Base-by-base conservation (phyloP, 345 rosid species). In the Rubroshorea leprosula region DNA sequence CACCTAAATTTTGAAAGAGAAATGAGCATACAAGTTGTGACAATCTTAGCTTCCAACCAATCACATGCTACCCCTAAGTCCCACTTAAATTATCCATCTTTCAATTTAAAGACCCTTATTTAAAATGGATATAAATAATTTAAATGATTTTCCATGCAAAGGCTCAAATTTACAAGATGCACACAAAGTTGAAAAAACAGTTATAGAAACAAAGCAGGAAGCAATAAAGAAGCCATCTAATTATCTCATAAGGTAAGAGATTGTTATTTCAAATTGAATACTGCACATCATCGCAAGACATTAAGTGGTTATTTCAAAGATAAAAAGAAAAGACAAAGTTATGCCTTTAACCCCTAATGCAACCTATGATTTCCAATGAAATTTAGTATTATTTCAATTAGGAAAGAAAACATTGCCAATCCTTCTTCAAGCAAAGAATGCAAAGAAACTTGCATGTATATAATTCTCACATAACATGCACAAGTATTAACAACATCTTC, bases 81-180 rank as follows among this genome's bases (percentile, higher is more conserved):
- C n/a, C 61, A 25, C 52, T 17, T 12, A 25, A 58, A 17, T n/a
- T 23, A 10, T 23, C 61, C n/a, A 44, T 8, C n/a, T n/a, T n/a
- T n/a, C n/a, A n/a, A n/a, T n/a, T n/a, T n/a, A n/a, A n/a, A n/a
- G n/a, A n/a, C n/a, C n/a, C n/a, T n/a, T n/a, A 29, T 29, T 29
- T n/a, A 19, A 27, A 21, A 16, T 18, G 16, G 0, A 56, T 41
- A 22, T 16, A 24, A 17, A 31, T 16, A 45, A n/a, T 39, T 44
- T 25, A n/a, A 58, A 45, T 18, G 39, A 8, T 27, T 8, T 27
- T 58, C 18, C 22, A 19, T 57, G 24, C 24, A 24, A 44, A 14
- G 51, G 19, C 57, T 45, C 46, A 45, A 25, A 24, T 48, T 19
- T 19, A n/a, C 49, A 29, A 57, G 45, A 19, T 25, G 45, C 41